Conservation (phyloP, 2,329 filamentous ascomycete species). For the Aspergillus bombycis region DNA sequence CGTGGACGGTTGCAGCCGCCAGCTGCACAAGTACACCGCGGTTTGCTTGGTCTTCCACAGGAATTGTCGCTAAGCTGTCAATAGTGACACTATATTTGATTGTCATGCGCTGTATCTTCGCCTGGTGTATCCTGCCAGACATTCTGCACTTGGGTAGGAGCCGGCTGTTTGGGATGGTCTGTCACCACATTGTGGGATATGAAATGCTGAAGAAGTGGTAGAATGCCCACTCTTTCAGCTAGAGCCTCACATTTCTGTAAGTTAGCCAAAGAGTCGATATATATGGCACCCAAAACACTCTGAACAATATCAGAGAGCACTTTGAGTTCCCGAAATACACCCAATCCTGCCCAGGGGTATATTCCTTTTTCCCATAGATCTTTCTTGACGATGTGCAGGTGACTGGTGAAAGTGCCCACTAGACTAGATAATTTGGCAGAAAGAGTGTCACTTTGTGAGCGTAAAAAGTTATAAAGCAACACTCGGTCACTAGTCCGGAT, state of each 20-base stretch:
- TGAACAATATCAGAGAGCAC: neutral
- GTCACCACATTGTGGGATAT: neutral
- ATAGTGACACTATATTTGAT: neutral
- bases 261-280: neutral
- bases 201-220: neutral
- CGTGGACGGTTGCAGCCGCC: neutral
- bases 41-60: neutral
- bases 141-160: neutral
- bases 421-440: neutral
- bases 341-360: neutral
- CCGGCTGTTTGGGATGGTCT: neutral
- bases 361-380: neutral
- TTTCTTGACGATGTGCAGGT: neutral
- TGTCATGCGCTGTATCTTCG: neutral
- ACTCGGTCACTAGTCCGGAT: neutral
- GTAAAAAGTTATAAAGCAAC: neutral
- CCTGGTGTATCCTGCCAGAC: neutral
- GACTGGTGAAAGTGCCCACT: neutral
- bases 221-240: neutral
- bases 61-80: neutral
- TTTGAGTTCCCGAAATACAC: neutral
- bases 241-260: neutral
- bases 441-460: neutral
- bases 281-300: neutral
- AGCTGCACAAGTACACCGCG: neutral